These are phyloP conservation scores for Pisolithus albus DNA, from an alignment of 768 basidiomycete genomes.

Conservation along the genomic window DNA sequence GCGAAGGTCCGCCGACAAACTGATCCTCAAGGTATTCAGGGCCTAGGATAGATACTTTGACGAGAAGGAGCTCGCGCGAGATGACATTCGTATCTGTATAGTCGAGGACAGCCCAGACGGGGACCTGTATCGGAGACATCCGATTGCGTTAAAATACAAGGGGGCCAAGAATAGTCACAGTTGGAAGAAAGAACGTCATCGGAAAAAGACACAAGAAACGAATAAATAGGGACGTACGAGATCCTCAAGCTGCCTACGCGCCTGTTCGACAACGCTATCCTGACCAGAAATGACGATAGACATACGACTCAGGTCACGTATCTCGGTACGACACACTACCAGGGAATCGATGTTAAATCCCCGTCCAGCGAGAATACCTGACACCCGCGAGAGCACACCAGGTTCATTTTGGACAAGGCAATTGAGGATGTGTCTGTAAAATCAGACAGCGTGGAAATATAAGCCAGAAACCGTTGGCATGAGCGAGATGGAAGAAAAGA, in stretches of 20 bases:
- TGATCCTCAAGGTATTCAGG: constrained; percentile 96
- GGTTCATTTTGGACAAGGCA: constrained; percentile 99
- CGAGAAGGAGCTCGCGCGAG: constrained; percentile 88
- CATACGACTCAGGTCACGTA: constrained; percentile 95
- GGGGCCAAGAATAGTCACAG: not conserved
- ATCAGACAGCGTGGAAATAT: not conserved
- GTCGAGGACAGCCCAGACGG: constrained; percentile 98
- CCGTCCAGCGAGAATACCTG: constrained; percentile 92
- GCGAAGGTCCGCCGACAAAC: constrained; percentile 76
- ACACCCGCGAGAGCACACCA: constrained; percentile 96
- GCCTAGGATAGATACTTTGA: constrained; percentile 95
- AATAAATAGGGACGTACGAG: constrained; percentile 50
- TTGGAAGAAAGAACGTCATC: not conserved
- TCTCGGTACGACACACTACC: constrained; percentile 96
- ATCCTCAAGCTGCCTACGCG: constrained; percentile 91
- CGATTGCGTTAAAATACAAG: not conserved
- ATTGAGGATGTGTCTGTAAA: constrained; percentile 82
- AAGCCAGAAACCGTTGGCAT: too few relatives aligned
- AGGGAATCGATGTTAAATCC: constrained; percentile 99
- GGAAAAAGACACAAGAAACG: not conserved
- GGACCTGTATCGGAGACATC: constrained; percentile 52
- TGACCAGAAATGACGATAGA: constrained; percentile 95
- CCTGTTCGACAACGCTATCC: constrained; percentile 97
- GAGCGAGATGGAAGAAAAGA: not conserved
- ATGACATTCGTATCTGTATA: constrained; percentile 92